Conservation (phyloP, 805 yeast genomes). For the Yamadazyma sp. region DNA sequence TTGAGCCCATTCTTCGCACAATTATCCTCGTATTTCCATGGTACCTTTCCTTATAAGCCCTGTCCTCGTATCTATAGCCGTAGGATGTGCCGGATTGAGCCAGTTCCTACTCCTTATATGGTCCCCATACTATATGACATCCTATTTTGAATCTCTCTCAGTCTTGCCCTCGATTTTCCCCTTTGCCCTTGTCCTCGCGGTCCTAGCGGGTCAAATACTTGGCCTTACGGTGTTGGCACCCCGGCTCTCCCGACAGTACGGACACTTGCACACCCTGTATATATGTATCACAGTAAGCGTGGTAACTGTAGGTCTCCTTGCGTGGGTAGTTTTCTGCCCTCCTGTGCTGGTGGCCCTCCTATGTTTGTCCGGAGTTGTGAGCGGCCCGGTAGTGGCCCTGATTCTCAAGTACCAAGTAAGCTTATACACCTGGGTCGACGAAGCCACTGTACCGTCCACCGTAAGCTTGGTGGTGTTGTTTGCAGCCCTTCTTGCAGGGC, state of each 20-base stretch:
- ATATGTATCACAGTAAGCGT: background rate
- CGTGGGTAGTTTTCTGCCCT: too few species aligned
- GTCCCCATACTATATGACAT: background rate
- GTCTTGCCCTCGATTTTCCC: too few species aligned
- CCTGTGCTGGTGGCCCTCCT: background rate
- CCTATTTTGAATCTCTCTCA: too few species aligned
- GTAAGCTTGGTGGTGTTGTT: slow-evolving; percentile 1
- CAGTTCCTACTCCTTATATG: background rate
- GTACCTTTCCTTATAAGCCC: background rate
- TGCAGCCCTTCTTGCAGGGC: background rate
- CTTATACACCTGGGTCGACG: slow-evolving; percentile 5
- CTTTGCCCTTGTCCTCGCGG: too few species aligned
- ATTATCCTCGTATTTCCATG: too few species aligned
- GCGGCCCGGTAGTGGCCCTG: slow-evolving; percentile 1
- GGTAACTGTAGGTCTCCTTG: background rate
- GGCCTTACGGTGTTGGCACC: slow-evolving; percentile 1
- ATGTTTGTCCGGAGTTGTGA: background rate
- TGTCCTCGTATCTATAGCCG: background rate
- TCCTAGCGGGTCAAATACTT: too few species aligned
- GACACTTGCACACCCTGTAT: background rate
- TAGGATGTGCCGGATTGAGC: background rate
- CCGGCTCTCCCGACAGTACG: background rate
- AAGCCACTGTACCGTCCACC: background rate
- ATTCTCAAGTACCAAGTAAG: slow-evolving; percentile 3
- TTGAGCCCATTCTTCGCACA: too few species aligned